phyloP scores from a whole-genome alignment of 2,329 filamentous ascomycete genomes.

The Venturia pyrina region DNA sequence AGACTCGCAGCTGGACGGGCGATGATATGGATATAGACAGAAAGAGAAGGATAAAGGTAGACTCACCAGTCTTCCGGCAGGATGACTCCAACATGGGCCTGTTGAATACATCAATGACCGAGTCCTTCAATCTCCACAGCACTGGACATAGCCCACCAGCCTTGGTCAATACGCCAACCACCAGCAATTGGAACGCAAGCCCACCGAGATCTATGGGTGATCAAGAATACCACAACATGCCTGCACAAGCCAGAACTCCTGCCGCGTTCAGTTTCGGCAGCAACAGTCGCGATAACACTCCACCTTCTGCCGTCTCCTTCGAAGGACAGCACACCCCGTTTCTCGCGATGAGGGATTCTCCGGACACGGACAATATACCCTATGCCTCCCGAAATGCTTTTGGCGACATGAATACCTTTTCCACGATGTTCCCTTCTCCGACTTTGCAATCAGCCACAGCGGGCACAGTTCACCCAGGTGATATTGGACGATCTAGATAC shows the following conservation, averaged over 20 bases:
- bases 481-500: constrained; percentile 10
- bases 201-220: constrained; percentile 2
- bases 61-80: constrained; percentile 4
- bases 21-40: constrained; percentile 9
- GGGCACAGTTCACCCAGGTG: constrained; percentile 2
- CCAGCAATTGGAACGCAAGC: not conserved
- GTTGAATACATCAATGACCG: constrained; percentile 7
- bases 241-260: constrained; percentile 2
- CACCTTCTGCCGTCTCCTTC: constrained; percentile 7
- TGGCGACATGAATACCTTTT: constrained; percentile 21
- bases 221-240: not conserved
- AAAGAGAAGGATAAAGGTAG: constrained; percentile 4
- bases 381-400: constrained; percentile 11
- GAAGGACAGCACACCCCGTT: constrained; percentile 8
- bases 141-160: constrained; percentile 9
- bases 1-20: constrained; percentile 13
- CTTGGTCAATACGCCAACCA: not conserved
- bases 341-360: constrained; percentile 10
- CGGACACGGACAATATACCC: constrained; percentile 19
- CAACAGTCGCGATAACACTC: constrained; percentile 10
- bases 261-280: constrained; percentile 10
- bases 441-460: constrained; percentile 1
- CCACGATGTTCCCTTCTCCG: constrained; percentile 1
- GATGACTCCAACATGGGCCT: constrained; percentile 5
- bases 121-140: constrained; percentile 10